Conservation (phyloP, 345 rosid species). For the Ceriops decandra region DNA sequence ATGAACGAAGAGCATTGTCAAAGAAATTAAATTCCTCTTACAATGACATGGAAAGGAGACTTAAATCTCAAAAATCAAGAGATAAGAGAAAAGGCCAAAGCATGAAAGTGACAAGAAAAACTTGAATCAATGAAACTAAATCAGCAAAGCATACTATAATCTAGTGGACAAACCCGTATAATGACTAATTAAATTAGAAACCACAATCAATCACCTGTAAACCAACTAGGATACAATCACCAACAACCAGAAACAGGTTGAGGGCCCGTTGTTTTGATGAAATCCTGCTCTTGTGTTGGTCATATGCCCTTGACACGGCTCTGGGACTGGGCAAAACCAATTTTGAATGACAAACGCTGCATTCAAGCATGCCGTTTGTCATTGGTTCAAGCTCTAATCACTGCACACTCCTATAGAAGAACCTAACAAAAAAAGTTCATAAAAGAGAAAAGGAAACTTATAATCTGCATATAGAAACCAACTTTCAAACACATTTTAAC, state of each 20-base stretch:
- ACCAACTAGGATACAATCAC: conserved; percentile 92
- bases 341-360: conserved; percentile 83
- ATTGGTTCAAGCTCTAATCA: conserved; percentile 23
- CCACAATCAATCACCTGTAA: conserved; percentile 50
- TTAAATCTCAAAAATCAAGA: neutral
- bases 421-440: neutral
- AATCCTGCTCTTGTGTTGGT: conserved; percentile 51
- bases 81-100: neutral
- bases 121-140: neutral
- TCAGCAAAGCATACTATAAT: neutral
- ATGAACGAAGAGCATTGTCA: neutral
- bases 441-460: neutral
- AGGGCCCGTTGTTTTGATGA: conserved; percentile 73
- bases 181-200: neutral
- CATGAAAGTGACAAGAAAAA: neutral
- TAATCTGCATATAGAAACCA: neutral
- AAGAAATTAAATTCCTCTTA: neutral
- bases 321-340: conserved; percentile 60
- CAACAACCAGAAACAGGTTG: conserved; percentile 67
- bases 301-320: conserved; percentile 75
- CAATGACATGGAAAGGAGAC: neutral
- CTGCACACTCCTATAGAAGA: neutral
- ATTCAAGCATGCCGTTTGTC: conserved; percentile 79
- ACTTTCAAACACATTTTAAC: neutral
- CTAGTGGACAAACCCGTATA: too few relatives aligned